Evolutionary conservation across 805 yeast genomes (phyloP).

Genomic region (Candida ovalis): DNA sequence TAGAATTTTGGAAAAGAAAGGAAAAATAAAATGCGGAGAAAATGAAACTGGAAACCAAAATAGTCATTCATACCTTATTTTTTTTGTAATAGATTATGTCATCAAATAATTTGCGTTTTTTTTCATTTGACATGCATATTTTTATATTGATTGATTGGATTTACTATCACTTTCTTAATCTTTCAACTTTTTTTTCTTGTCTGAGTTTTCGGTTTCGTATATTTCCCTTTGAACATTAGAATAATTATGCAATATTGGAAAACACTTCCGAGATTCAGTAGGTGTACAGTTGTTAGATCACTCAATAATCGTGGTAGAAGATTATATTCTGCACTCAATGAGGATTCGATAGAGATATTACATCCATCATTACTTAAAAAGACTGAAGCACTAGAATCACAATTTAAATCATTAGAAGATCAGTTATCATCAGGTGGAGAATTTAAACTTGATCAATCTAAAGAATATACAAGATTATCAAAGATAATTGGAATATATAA

Average conservation of each 20-base stretch:
- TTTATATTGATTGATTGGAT: no score
- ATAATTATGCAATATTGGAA: background rate
- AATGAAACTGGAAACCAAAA: no score
- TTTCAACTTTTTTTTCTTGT: no score
- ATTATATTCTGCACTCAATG: background rate
- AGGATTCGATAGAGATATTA: constrained; percentile 12
- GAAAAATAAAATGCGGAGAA: no score
- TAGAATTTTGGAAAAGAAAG: no score
- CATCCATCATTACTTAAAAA: constrained; percentile 51
- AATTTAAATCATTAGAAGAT: constrained; percentile 38
- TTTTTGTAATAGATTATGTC: no score
- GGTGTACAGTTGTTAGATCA: background rate
- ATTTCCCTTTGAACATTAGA: no score
- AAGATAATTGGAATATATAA: constrained; percentile 39
- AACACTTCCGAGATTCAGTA: background rate
- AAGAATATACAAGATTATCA: constrained; percentile 42
- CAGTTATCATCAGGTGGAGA: constrained; percentile 38
- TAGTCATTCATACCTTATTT: no score
- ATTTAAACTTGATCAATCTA: constrained; percentile 47
- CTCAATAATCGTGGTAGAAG: background rate
- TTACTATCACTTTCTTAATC: no score
- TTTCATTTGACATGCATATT: no score
- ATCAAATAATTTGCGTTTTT: no score
- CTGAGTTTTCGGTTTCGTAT: no score
- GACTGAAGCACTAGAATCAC: constrained; percentile 40